A percentile compares a stretch with the other conserved stretches of the same genome.
Evolutionary conservation across 2,329 filamentous ascomycete species (phyloP).

Genomic region (Neonectria neomacrospora): DNA sequence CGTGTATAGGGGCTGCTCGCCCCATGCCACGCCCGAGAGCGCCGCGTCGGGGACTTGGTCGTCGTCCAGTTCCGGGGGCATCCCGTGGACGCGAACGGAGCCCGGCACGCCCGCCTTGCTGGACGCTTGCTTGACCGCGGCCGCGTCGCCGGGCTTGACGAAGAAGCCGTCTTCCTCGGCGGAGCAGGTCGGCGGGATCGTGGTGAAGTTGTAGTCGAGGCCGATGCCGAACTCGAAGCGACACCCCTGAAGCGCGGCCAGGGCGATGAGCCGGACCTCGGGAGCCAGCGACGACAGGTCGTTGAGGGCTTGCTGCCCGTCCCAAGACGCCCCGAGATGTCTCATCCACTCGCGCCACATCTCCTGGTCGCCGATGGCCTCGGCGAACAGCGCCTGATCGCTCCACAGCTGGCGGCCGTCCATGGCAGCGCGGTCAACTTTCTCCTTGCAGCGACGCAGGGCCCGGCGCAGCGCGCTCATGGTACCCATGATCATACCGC

Average conservation of each 20-base stretch:
- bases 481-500: slow-evolving; percentile 51
- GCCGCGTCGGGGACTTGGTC: slow-evolving; percentile 21
- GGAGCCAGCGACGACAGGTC: slow-evolving; percentile 22
- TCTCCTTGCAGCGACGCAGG: slow-evolving; percentile 43
- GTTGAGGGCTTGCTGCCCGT: slow-evolving; percentile 41
- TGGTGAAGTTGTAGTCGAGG: slow-evolving; percentile 52
- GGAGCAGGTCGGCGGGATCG: slow-evolving; percentile 51
- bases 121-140: slow-evolving; percentile 40
- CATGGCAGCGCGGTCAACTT: slow-evolving; percentile 43
- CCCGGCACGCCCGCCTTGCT: slow-evolving; percentile 47
- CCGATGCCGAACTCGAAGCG: slow-evolving; percentile 54
- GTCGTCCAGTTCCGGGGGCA: slow-evolving; percentile 44
- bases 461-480: slow-evolving; percentile 44
- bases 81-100: slow-evolving; percentile 42
- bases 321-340: slow-evolving; percentile 46
- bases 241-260: slow-evolving; percentile 43
- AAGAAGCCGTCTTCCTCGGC: slow-evolving; percentile 52
- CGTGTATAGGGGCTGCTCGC: slow-evolving; percentile 49
- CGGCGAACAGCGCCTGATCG: slow-evolving; percentile 52
- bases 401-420: slow-evolving; percentile 52
- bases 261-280: slow-evolving; percentile 42
- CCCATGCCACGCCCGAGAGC: slow-evolving; percentile 44
- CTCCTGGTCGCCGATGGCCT: slow-evolving; percentile 54
- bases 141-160: slow-evolving; percentile 43
- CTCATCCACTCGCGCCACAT: slow-evolving; percentile 50